Evolutionary conservation across 2,329 filamentous ascomycete genomes (phyloP), one percentile per base, ranked within the genome.

Genomic region (Coniochaeta sp.): DNA sequence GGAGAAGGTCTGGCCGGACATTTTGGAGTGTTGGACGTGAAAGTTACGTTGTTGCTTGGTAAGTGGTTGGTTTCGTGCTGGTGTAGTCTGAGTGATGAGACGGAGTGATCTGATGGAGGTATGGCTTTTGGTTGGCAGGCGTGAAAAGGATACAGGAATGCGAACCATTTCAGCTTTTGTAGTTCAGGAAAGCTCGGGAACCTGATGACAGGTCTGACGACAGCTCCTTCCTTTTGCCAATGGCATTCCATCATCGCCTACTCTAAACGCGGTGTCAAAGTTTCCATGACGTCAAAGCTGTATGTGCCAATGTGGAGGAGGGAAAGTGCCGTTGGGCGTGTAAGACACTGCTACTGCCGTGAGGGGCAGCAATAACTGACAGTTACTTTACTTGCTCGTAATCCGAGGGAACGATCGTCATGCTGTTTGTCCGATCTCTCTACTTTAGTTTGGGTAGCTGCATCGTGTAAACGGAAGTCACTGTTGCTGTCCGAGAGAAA

Each of bases 1-100:
- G 65, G 77, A 78, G 67, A 76, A 80, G 61, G 63, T 62, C 38
- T 32, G 12, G 31, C 42, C 32, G 18, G 50, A 52, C 50, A 52
- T 52, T 30, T 33, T 24, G 3, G 38, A 7, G 27, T 30, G 12
- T 30, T 30, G 27, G 6, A 26, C 26, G 38, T 42, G n/a, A n/a
- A 42, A 30, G 4, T 22, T 22, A n/a, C n/a, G 24, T 50, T 38
- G 24, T 31, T 42, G n/a, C 40, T 31, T 50, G n/a, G 33, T 50
- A 42, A 10, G 18, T 45, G 48, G 24, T 30, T n/a, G n/a, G n/a
- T n/a, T n/a, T n/a, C n/a, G n/a, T n/a, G n/a, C n/a, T n/a, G n/a
- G n/a, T n/a, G n/a, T n/a, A n/a, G n/a, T n/a, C n/a, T n/a, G n/a
- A n/a, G n/a, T n/a, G n/a, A n/a, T n/a, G n/a, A n/a, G n/a, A n/a